phyloP scores from a whole-genome alignment of 1,284 basidiomycete genomes.

The Abortiporus biennis region DNA sequence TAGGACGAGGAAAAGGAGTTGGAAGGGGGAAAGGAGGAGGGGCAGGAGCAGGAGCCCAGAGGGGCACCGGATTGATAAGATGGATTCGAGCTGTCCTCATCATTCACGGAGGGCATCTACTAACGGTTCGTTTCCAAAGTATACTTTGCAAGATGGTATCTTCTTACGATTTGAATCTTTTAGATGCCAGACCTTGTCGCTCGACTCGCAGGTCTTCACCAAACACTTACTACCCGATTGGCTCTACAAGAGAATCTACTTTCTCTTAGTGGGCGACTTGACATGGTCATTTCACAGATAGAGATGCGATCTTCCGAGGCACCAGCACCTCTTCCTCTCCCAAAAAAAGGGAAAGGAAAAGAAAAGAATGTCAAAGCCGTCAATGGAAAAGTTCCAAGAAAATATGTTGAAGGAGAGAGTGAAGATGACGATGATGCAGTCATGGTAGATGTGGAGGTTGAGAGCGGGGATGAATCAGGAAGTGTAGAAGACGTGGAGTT shows the following conservation, averaged over 20 bases:
- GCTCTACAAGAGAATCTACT: conserved; percentile 83
- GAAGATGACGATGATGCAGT: conserved; percentile 50
- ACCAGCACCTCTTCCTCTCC: conserved; percentile 46
- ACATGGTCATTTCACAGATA: conserved; percentile 92
- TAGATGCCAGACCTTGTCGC: conserved; percentile 84
- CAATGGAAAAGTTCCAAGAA: conserved; percentile 24
- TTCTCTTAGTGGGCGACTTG: conserved; percentile 83
- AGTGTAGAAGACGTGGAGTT: conserved; percentile 74
- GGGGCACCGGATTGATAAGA: conserved; percentile 76
- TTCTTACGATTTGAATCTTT: conserved; percentile 19
- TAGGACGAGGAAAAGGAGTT: conserved; percentile 74
- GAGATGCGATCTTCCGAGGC: conserved; percentile 71
- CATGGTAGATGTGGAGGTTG: conserved; percentile 59
- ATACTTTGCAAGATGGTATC: conserved; percentile 5
- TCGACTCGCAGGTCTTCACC: conserved; percentile 79
- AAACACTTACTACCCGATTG: conserved; percentile 76
- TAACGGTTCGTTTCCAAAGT: conserved; percentile 65
- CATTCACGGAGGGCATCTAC: conserved; percentile 88
- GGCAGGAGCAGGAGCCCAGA: conserved; percentile 78
- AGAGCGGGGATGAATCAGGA: conserved; percentile 59
- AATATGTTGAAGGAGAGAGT: conserved; percentile 75
- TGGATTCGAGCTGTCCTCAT: conserved; percentile 90
- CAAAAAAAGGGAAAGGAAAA: conserved; percentile 26
- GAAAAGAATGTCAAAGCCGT: conserved; percentile 11
- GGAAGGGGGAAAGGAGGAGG: conserved; percentile 76